Base-by-base conservation (phyloP, 768 basidiomycete genomes). In the Suillus subalutaceus region DNA sequence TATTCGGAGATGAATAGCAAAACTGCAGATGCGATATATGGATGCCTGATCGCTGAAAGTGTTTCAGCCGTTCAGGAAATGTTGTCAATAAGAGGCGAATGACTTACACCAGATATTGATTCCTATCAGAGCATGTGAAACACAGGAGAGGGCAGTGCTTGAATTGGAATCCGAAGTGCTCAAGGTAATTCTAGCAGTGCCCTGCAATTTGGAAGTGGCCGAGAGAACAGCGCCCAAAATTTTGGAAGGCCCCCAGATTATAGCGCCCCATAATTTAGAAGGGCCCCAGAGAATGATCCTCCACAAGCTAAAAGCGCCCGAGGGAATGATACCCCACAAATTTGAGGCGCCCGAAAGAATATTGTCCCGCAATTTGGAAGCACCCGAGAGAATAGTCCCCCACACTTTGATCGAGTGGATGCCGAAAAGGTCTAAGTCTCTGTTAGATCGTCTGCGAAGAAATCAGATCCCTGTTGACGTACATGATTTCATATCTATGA, bases 11-110 rank as follows among this genome's bases (percentile, higher is more conserved):
- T 64, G 12, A 3, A 38, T 12, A 62, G 13, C 13, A 65, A 48
- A 40, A 35, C 58, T 41, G 35, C 58, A 30, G 64, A 58, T 23
- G 46, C 16, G 2, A 48, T 2, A 37, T 65, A 65, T 41, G 64
- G 64, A n/a, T 62, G 64, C 13, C 12, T 13, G 12, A 35, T 62
- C 1, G 64, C 64, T 65, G 58, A 0, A 46, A 53, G 3, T 18
- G 16, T 59, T 16, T 40, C 18, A 56, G 55, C 10, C 20, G 4
- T 20, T 56, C 55, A 56, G 32, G 9, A 56, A 35, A 20, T 35
- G 1, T 56, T 6, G 6, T 13, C 18, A 32, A 20, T 6, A n/a
- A n/a, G 20, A 56, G 32, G 32, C 0, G 6, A 35, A 20, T 56
- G 32, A 35, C 55, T 10, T 56, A 56, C 55, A 56, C 32, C 32